phyloP scores from a whole-genome alignment of 2,329 filamentous ascomycete species.

The Sclerotinia sclerotiorum region DNA sequence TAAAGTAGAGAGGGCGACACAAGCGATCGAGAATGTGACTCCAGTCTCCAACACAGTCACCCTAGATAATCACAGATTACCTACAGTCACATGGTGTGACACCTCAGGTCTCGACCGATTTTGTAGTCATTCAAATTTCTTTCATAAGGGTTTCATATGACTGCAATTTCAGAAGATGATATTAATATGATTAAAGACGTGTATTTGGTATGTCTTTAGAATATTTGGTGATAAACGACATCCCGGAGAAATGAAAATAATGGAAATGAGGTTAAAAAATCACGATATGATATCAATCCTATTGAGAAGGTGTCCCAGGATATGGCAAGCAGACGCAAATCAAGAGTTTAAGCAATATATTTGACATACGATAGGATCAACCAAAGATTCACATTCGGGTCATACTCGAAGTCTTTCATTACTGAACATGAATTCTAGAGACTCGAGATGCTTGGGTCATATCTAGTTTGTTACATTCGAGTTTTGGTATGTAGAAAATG shows the following conservation, averaged over 20 bases:
- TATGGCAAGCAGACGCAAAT: too few species aligned
- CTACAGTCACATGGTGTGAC: background rate
- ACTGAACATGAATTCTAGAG: too few species aligned
- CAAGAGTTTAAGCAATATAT: too few species aligned
- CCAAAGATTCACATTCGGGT: too few species aligned
- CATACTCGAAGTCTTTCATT: too few species aligned
- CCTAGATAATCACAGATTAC: background rate
- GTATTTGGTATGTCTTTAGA: background rate
- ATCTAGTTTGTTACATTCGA: too few species aligned
- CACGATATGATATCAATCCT: background rate
- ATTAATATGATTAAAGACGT: background rate
- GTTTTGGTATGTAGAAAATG: too few species aligned
- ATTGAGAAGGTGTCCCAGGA: too few species aligned
- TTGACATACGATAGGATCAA: too few species aligned
- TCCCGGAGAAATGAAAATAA: background rate
- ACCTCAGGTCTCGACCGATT: background rate
- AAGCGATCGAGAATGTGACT: background rate
- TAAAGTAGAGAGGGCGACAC: background rate
- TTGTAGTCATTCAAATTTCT: background rate
- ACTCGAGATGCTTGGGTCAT: too few species aligned
- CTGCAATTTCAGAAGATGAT: background rate
- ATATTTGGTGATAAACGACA: background rate
- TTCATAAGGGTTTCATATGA: background rate
- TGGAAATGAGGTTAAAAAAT: background rate
- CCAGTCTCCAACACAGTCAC: background rate